Percentiles rank a stretch among this genome's conserved stretches.
Evolutionary conservation across 352 stramenopile species (phyloP).

Genomic region (Halophytophthora polymorphica): DNA sequence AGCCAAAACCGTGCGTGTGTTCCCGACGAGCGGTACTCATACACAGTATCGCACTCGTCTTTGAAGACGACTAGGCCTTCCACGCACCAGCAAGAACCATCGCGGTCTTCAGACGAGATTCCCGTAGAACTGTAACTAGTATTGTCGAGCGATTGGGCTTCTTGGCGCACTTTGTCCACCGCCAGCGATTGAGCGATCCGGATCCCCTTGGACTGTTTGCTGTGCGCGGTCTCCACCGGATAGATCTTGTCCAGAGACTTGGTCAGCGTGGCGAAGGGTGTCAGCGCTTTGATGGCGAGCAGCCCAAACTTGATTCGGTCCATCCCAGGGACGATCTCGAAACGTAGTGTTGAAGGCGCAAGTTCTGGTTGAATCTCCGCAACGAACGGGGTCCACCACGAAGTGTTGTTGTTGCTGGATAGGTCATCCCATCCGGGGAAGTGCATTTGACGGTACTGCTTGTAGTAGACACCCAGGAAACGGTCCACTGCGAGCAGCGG

Average conservation of each 20-base stretch:
- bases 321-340: conserved; percentile 46
- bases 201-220: conserved; percentile 39
- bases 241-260: conserved; percentile 50
- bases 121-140: conserved; percentile 9
- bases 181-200: conserved; percentile 47
- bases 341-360: conserved; percentile 34
- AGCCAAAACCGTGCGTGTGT: conserved; percentile 36
- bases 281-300: conserved; percentile 39
- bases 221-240: conserved; percentile 18
- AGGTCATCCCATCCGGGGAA: conserved; percentile 41
- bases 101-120: conserved; percentile 15
- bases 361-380: conserved; percentile 24
- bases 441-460: conserved; percentile 41
- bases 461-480: conserved; percentile 61
- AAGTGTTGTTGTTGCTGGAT: neutral
- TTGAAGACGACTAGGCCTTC: conserved; percentile 53
- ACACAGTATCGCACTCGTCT: conserved; percentile 38
- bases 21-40: conserved; percentile 60
- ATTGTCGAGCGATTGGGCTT: conserved; percentile 1
- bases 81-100: conserved; percentile 48
- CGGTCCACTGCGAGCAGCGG: conserved; percentile 49
- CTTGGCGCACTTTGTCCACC: conserved; percentile 35
- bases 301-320: conserved; percentile 56
- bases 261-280: conserved; percentile 40
- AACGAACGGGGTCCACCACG: conserved; percentile 21